Base-by-base conservation (phyloP, 257 asterid genomes). In the Anisodus tanguticus region DNA sequence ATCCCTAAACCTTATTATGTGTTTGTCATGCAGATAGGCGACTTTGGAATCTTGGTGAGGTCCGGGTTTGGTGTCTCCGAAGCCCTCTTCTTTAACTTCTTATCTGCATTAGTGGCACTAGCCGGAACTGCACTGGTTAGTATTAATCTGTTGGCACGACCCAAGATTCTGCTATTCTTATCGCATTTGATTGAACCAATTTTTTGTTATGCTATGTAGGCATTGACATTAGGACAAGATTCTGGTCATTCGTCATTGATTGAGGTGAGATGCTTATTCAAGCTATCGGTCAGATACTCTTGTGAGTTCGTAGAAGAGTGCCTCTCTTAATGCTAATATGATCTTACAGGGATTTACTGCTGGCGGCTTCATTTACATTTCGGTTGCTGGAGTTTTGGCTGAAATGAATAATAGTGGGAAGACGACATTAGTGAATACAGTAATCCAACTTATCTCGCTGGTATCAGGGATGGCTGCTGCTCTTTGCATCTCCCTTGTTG, bases 81-180 rank as follows among this genome's bases (percentile, higher is more conserved):
- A 89, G 99, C 99, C 47, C 97, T 96, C 74, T 93, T 93, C 91
- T 96, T 94, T 72, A 96, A 96, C 97, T 96, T 96, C 79, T 92
- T 96, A 64, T 96, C 99, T 5, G 99, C 99, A 19, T 92, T 96
- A 83, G 91, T 89, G 89, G 99, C 99, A 41, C 90, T 96, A 84
- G 99, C 93, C 12, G 99, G 99, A 89, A 96, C 99, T 62, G 97
- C 98, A 63, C 85, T 96, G 97, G 99, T 96, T 77, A 53, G 90
- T 88, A 59, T 66, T 81, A 60, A n/a, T 57, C 41, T 60, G 76
- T 81, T 8, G 54, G 60, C 84, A 58, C 49, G 55, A 4, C 1
- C 31, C 76, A 62, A 49, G 39, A 19, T 85, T 62, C 58, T 22
- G 47, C n/a, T 59, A 66, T 74, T 41, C 78, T n/a, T 82, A 49